phyloP scores from a whole-genome alignment of 2,329 filamentous ascomycete genomes.

The Aspergillus ibericus region DNA sequence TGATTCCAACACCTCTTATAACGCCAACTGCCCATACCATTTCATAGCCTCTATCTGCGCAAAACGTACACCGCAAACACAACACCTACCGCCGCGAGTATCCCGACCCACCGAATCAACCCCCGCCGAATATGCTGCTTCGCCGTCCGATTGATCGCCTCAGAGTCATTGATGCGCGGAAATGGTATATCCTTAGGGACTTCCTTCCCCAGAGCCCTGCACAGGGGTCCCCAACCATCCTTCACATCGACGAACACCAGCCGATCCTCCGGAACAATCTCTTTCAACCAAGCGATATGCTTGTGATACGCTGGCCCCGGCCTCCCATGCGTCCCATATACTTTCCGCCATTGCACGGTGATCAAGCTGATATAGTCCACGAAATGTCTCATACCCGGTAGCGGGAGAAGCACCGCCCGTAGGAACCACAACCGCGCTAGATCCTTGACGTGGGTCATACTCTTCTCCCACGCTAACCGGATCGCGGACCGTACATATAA shows the following conservation, averaged over 20 bases:
- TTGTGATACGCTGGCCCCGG: slow-evolving; percentile 16
- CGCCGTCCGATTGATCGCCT: slow-evolving; percentile 20
- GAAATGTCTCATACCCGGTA: slow-evolving; percentile 28
- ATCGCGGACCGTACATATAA: slow-evolving; percentile 43
- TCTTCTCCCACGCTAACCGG: slow-evolving; percentile 22
- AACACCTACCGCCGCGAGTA: slow-evolving; percentile 20
- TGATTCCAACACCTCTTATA: too few relatives aligned
- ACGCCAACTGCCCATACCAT: too few relatives aligned
- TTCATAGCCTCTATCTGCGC: background rate
- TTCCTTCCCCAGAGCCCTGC: slow-evolving; percentile 43
- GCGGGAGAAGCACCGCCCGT: slow-evolving; percentile 20
- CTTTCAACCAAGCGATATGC: slow-evolving; percentile 28
- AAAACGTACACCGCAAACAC: background rate
- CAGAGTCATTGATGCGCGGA: slow-evolving; percentile 39
- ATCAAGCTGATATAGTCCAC: slow-evolving; percentile 19
- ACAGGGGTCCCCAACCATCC: slow-evolving; percentile 51
- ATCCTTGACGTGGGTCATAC: slow-evolving; percentile 20
- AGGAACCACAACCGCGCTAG: slow-evolving; percentile 22
- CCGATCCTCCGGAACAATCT: slow-evolving; percentile 30
- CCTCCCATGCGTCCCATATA: slow-evolving; percentile 18
- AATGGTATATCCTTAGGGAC: slow-evolving; percentile 38
- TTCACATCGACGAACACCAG: slow-evolving; percentile 40
- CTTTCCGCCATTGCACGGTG: slow-evolving; percentile 19
- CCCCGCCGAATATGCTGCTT: slow-evolving; percentile 28
- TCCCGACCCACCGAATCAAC: slow-evolving; percentile 29